Evolutionary conservation across 1,284 basidiomycete genomes (phyloP), one percentile per base, ranked within the genome.

Genomic region (Cerrena zonata): DNA sequence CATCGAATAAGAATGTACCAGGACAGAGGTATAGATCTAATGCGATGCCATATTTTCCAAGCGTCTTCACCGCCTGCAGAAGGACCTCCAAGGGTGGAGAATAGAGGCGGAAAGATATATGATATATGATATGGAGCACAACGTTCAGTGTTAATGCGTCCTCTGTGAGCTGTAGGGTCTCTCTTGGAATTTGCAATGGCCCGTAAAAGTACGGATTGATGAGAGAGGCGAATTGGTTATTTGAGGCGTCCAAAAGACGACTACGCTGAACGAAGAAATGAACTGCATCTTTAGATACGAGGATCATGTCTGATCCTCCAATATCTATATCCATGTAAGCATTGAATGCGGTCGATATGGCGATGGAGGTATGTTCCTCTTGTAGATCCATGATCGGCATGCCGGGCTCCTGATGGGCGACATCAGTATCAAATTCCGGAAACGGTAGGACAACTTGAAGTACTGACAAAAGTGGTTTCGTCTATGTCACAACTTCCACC

Each of bases 261-360:
- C 65, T 56, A 3, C 63, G 56, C 51, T 73, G 69, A 41, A 66
- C 65, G 51, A 70, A 68, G 59, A 74, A 89, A 63, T 85, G 84
- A 38, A 89, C 85, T 11, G 75, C 75, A 61, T 89, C 86, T 23
- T 78, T 73, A 11, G 87, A 80, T 50, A 87, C 64, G 43, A 89
- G 69, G 56, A 82, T 71, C 40, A 79, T 58, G 62, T 89, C 82
- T 2, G 83, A 77, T 1, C 72, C 69, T 18, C 70, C 60, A 0
- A 73, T 55, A 45, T 78, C 72, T 55, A 76, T 74, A 44, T 79
- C 75, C 2, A 82, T 75, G 34, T 74, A 78, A 3, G 86, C 83
- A 61, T 77, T 82, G 65, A 89, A 89, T 0, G 82, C 82, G 15
- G 85, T 84, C 2, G 86, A 88, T 24, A 89, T 78, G n/a, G n/a